A percentile compares a stretch with the other conserved stretches of the same genome.
These are phyloP conservation scores for Furcasterigmium sp. DNA, from an alignment of 2,329 filamentous ascomycete species.

Conservation along the genomic window DNA sequence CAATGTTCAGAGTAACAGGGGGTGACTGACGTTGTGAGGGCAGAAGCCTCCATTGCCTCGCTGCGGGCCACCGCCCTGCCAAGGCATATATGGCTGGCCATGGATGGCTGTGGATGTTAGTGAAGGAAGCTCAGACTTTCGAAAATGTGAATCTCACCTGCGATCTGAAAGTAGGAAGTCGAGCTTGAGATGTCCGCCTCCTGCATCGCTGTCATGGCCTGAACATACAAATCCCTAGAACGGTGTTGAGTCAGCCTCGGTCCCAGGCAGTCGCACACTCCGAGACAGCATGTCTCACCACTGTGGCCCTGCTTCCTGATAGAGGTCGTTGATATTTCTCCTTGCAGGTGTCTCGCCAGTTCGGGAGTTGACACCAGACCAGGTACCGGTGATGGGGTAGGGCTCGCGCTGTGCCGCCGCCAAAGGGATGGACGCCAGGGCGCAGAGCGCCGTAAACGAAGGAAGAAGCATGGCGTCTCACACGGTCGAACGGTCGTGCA, in stretches of 20 bases:
- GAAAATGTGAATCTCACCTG: slow-evolving; percentile 33
- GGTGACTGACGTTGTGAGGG: slow-evolving; percentile 10
- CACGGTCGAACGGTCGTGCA: not conserved
- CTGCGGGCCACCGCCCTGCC: slow-evolving; percentile 25
- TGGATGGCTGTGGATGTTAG: slow-evolving; percentile 46
- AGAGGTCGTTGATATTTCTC: slow-evolving; percentile 41
- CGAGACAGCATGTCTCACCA: slow-evolving; percentile 37
- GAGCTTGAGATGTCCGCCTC: slow-evolving; percentile 37
- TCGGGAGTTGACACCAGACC: slow-evolving; percentile 24
- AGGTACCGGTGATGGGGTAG: slow-evolving; percentile 29
- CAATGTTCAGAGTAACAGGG: not conserved
- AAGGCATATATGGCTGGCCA: slow-evolving; percentile 52
- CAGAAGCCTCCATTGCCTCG: slow-evolving; percentile 9
- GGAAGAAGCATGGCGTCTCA: slow-evolving; percentile 3
- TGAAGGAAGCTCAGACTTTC: not conserved
- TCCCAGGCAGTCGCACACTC: not conserved
- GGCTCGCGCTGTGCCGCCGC: not conserved
- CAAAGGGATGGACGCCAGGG: slow-evolving; percentile 3
- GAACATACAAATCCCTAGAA: slow-evolving; percentile 45
- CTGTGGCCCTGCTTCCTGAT: slow-evolving; percentile 31
- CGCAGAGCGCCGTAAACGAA: slow-evolving; percentile 2
- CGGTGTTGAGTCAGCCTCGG: slow-evolving; percentile 1
- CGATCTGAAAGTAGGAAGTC: slow-evolving; percentile 57
- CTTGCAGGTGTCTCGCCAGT: slow-evolving; percentile 38
- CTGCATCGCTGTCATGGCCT: slow-evolving; percentile 52